phyloP scores from a whole-genome alignment of 306 rosid species.

The Neltuma alba region DNA sequence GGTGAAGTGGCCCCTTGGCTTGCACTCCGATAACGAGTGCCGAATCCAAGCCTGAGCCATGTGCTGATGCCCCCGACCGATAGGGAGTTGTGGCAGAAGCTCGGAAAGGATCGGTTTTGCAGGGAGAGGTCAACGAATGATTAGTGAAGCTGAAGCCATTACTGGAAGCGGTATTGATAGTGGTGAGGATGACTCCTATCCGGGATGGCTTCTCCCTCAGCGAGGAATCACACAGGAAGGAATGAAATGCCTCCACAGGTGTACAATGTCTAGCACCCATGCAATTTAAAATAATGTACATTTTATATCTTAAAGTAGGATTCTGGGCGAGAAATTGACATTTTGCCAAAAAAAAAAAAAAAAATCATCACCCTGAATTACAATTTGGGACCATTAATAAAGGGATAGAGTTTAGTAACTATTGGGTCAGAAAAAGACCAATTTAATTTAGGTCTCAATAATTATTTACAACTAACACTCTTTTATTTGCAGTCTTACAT shows the following conservation, averaged over 20 bases:
- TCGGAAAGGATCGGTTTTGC: constrained; percentile 37
- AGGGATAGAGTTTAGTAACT: background rate
- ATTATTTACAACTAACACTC: background rate
- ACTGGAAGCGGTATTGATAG: constrained; percentile 1
- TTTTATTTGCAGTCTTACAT: background rate
- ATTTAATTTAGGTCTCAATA: background rate
- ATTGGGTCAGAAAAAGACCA: background rate
- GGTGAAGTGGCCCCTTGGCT: constrained; percentile 36
- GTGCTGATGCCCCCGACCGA: constrained; percentile 30
- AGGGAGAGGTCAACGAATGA: constrained; percentile 52
- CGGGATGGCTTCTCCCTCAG: background rate
- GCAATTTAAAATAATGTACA: background rate
- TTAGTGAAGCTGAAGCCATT: constrained; percentile 68
- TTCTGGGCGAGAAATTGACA: too few species aligned
- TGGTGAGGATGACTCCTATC: background rate
- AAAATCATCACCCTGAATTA: background rate
- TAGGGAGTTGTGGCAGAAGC: constrained; percentile 28
- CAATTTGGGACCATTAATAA: background rate
- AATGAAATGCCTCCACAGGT: background rate
- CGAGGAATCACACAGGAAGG: background rate
- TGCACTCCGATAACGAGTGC: constrained; percentile 4
- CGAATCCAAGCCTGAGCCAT: constrained; percentile 27
- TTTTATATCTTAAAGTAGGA: too few species aligned
- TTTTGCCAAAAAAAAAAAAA: too few species aligned
- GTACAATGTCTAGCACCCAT: background rate